Conservation (phyloP, 257 asterid species). For the Solanum medicagineum region DNA sequence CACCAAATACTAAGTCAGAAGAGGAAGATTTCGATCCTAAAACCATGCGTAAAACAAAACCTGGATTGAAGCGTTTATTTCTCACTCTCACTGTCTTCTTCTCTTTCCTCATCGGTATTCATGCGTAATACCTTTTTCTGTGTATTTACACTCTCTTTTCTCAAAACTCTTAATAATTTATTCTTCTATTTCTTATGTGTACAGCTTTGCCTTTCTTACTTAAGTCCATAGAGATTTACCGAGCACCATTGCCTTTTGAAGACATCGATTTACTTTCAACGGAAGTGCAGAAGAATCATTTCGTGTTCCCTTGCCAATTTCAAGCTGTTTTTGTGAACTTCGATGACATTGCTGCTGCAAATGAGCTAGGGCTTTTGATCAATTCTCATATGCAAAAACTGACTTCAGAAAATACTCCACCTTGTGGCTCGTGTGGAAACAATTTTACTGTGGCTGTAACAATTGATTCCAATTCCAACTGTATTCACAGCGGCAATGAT, state of each 20-base stretch:
- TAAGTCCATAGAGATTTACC: constrained; percentile 75
- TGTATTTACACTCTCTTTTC: neutral
- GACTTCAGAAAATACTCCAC: constrained; percentile 11
- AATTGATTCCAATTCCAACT: constrained; percentile 34
- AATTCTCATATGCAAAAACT: constrained; percentile 37
- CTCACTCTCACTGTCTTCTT: constrained; percentile 60
- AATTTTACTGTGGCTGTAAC: constrained; percentile 45
- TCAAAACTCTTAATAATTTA: neutral
- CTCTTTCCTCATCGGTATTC: constrained; percentile 63
- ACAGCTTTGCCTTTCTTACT: constrained; percentile 67
- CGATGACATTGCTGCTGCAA: constrained; percentile 1
- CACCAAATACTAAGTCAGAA: neutral
- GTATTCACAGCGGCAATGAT: constrained; percentile 11
- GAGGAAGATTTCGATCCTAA: constrained; percentile 19
- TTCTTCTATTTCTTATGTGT: neutral
- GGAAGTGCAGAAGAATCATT: constrained; percentile 42
- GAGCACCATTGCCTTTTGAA: constrained; percentile 83
- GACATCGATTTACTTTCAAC: constrained; percentile 64
- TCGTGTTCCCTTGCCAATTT: constrained; percentile 65
- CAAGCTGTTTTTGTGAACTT: constrained; percentile 47
- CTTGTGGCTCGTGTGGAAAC: constrained; percentile 54
- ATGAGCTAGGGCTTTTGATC: constrained; percentile 42
- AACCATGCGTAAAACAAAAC: constrained; percentile 61
- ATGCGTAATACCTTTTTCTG: neutral
- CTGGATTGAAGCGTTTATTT: constrained; percentile 70